These are phyloP conservation scores for Protostelium mycophagum DNA, from an alignment of 78 protist genomes.

Conservation along the genomic window DNA sequence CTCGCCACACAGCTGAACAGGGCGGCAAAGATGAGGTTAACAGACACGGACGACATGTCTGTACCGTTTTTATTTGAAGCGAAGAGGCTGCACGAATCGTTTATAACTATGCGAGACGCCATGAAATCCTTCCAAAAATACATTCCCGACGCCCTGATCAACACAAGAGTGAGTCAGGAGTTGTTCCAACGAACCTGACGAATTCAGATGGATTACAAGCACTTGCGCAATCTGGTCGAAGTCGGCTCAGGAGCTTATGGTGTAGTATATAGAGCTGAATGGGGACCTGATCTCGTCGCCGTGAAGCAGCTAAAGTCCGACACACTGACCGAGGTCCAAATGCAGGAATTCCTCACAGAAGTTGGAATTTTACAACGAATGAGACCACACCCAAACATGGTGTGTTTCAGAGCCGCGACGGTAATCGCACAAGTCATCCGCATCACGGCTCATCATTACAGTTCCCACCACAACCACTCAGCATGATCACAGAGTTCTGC, in stretches of 20 bases:
- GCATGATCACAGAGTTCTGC: not conserved
- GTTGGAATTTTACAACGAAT: not conserved
- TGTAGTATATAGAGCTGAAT: not conserved
- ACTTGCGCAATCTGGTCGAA: not conserved
- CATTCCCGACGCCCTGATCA: not conserved
- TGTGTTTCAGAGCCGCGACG: not conserved
- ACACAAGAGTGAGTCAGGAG: not conserved
- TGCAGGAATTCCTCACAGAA: not conserved
- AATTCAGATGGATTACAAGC: not conserved
- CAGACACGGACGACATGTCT: not conserved
- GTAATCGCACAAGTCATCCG: not conserved
- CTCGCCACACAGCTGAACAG: not conserved
- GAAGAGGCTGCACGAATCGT: not conserved
- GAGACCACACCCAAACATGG: not conserved
- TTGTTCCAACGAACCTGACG: not conserved
- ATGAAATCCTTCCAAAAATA: not conserved
- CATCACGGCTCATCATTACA: not conserved
- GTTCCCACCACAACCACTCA: not conserved
- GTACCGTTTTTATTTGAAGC: not conserved
- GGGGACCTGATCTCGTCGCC: not conserved
- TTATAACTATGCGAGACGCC: not conserved
- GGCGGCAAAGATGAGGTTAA: not conserved
- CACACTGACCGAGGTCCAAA: not conserved
- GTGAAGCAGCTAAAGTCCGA: not conserved
- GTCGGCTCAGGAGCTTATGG: not conserved